These are phyloP conservation scores for Sergeia podlipaevii DNA, from an alignment of 208 protist species.

Conservation along the genomic window DNA sequence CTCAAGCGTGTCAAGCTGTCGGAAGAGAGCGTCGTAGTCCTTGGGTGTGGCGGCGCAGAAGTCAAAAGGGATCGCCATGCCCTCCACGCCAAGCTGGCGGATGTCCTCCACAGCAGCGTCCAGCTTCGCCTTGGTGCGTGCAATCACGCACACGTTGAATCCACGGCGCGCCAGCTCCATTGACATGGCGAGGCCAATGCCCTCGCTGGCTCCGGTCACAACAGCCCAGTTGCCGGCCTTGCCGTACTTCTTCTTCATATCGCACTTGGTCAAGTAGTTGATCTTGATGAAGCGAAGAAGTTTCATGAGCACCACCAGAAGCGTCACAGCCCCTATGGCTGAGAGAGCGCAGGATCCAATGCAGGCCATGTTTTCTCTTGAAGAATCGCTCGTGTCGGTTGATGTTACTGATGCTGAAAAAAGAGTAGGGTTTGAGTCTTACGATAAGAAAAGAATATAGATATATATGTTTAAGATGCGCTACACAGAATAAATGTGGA, in stretches of 20 bases:
- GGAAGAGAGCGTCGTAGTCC: conserved; percentile 62
- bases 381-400: too few species aligned
- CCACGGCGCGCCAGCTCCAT: conserved; percentile 86
- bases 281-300: conserved; percentile 42
- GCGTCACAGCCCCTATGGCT: conserved; percentile 30
- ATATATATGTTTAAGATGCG: too few species aligned
- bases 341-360: too few species aligned
- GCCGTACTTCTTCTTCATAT: conserved; percentile 68
- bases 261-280: conserved; percentile 43
- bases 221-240: conserved; percentile 86
- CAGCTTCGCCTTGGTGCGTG: conserved; percentile 87
- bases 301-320: conserved; percentile 24
- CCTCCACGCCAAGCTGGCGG: conserved; percentile 62
- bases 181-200: conserved; percentile 91
- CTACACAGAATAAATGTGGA: not conserved
- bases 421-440: too few species aligned
- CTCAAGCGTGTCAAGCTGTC: conserved; percentile 37
- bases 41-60: conserved; percentile 48
- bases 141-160: conserved; percentile 91
- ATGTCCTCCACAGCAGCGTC: conserved; percentile 68
- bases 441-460: too few species aligned
- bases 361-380: too few species aligned
- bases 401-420: too few species aligned
- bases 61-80: conserved; percentile 80
- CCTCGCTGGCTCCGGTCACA: conserved; percentile 94